Percentiles rank a stretch among this genome's conserved stretches.
phyloP scores from a whole-genome alignment of 345 rosid species.

The Boechera stricta region DNA sequence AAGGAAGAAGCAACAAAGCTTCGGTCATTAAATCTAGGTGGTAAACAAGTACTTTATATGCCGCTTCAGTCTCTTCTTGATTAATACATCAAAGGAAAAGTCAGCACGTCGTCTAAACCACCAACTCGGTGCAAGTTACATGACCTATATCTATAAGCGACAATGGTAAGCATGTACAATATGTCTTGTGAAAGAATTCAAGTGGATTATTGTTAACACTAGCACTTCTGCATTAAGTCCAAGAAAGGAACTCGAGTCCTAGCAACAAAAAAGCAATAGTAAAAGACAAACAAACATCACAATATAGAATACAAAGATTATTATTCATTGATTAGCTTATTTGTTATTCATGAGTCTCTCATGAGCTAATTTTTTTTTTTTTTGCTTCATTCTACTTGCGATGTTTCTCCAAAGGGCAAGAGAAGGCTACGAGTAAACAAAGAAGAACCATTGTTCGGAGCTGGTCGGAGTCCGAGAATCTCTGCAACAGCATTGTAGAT shows the following conservation, averaged over 20 bases:
- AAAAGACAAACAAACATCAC: no score
- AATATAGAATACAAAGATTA: no score
- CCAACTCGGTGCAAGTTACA: background rate
- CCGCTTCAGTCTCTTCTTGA: background rate
- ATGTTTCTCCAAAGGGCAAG: constrained; percentile 40
- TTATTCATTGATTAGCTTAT: background rate
- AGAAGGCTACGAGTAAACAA: constrained; percentile 54
- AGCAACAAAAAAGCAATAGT: no score
- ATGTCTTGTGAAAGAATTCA: no score
- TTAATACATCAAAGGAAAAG: background rate
- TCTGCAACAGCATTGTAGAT: constrained; percentile 78
- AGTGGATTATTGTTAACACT: no score
- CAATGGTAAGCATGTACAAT: background rate
- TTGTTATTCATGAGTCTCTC: background rate
- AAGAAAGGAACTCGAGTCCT: no score
- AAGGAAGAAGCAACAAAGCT: background rate
- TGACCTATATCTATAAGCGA: background rate
- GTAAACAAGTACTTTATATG: background rate
- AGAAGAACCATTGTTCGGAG: constrained; percentile 75
- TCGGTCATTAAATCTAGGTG: background rate
- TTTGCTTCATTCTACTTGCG: background rate
- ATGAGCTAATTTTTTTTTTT: background rate
- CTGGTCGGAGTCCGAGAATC: constrained; percentile 71
- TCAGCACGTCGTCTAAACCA: background rate
- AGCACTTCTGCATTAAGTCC: no score